Base-by-base conservation (phyloP, 306 rosid genomes). In the Psophocarpus tetragonolobus region DNA sequence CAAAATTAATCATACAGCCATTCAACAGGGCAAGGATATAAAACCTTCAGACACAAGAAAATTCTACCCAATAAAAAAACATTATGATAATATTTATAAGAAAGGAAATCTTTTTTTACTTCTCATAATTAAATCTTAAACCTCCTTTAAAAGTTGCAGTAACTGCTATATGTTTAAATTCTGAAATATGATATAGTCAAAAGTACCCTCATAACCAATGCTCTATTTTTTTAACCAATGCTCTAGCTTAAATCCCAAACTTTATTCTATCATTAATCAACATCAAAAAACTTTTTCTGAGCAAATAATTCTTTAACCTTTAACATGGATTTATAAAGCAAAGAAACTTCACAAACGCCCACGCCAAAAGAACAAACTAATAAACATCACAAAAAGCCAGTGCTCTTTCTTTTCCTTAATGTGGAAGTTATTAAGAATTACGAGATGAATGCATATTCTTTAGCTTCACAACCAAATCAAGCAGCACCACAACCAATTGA, bases 401-500 rank as follows among this genome's bases (percentile, higher is more conserved):
- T 42, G 38, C 3, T 4, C 18, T 2, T 8, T n/a, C 32, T 42
- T 58, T 29, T 62, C 45, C 45, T 60, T 42, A 30, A 15, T 26
- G 24, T 30, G 12, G 61, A 20, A 32, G 10, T 11, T 44, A 30
- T 44, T 24, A 29, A 14, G 33, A 4, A 12, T 42, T 42, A 42
- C 48, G 13, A 75, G 20, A 58, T 10, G 4, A 20, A 36, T 53
- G 67, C 5, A 11, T 11, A 32, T 2, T 29, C 20, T 23, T 64
- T 53, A 72, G 20, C 68, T 73, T 57, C 68, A 73, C 29, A 57
- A n/a, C 57, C 57, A 39, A 32, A n/a, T n/a, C n/a, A n/a, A n/a
- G 29, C 11, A 17, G 41, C 24, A 54, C 21, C 60, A 26, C 18
- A 60, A 74, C 15, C 10, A 50, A 50, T 50, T 24, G 13, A 29